phyloP scores from a whole-genome alignment of 257 asterid genomes.

The Anisodus tanguticus region DNA sequence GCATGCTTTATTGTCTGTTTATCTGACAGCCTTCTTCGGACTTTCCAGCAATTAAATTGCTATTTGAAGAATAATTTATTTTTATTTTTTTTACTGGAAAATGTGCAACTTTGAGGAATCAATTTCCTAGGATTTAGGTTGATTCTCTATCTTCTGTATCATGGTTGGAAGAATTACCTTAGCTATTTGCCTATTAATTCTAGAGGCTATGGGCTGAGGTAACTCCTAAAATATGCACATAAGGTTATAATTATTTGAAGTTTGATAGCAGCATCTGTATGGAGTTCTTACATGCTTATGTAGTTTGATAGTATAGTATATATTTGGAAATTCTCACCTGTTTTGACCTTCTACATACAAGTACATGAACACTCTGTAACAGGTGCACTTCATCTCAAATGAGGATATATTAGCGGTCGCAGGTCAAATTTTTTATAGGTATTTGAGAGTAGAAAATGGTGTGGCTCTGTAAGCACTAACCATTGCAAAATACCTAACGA shows the following conservation, averaged over 20 bases:
- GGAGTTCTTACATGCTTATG: not conserved
- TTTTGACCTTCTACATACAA: not conserved
- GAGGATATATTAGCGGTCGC: not conserved
- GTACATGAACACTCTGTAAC: constrained; percentile 11
- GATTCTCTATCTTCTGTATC: constrained; percentile 3
- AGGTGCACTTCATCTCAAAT: not conserved
- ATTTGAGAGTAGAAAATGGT: not conserved
- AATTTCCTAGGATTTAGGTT: not conserved
- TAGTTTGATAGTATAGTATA: not conserved
- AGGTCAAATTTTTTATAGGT: not conserved
- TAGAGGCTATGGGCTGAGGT: not conserved
- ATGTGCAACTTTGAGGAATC: not conserved
- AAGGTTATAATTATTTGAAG: not conserved
- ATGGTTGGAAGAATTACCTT: not conserved
- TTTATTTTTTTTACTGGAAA: not conserved
- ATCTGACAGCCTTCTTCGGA: not conserved
- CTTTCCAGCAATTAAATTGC: not conserved
- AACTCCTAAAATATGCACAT: not conserved
- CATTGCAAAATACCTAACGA: not conserved
- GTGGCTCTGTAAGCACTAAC: not conserved
- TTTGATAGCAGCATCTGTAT: not conserved
- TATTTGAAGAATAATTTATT: not conserved
- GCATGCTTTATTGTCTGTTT: not conserved
- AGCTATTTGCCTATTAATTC: not conserved
- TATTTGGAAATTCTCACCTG: not conserved